phyloP scores from a whole-genome alignment of 2,329 filamentous ascomycete species.

The Fusarium sp. region DNA sequence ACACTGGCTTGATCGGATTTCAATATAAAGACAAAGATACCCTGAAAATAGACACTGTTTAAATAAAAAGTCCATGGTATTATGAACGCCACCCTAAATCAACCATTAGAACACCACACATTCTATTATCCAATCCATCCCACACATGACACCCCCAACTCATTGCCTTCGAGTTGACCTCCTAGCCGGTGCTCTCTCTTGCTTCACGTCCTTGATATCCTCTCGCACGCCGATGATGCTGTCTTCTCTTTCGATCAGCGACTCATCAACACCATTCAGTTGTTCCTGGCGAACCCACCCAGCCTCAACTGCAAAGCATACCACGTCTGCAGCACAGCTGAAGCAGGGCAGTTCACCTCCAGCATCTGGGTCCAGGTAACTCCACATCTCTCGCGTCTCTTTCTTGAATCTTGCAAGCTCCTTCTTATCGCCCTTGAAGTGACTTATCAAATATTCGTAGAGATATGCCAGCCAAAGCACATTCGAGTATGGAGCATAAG shows the following conservation, averaged over 20 bases:
- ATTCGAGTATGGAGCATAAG: conserved; percentile 71
- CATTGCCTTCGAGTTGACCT: conserved; percentile 42
- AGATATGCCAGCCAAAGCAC: conserved; percentile 74
- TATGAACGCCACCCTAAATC: conserved; percentile 26
- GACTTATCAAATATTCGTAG: conserved; percentile 63
- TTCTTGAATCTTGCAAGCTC: conserved; percentile 60
- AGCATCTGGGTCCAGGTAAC: conserved; percentile 64
- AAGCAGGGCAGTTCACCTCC: conserved; percentile 62
- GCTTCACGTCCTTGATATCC: conserved; percentile 37
- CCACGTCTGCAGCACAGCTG: conserved; percentile 66
- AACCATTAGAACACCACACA: not conserved
- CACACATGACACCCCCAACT: not conserved
- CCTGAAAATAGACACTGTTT: not conserved
- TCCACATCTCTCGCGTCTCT: conserved; percentile 65
- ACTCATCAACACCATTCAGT: conserved; percentile 55
- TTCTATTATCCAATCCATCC: conserved; percentile 8
- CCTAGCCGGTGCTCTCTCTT: conserved; percentile 39
- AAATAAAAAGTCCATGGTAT: conserved; percentile 25
- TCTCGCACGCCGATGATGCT: conserved; percentile 54
- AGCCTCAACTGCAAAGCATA: conserved; percentile 67
- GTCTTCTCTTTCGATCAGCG: conserved; percentile 54
- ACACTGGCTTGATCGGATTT: not conserved
- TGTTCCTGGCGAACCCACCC: conserved; percentile 68
- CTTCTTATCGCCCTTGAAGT: conserved; percentile 61
- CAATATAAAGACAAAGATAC: not conserved